phyloP scores from a whole-genome alignment of 495 filamentous ascomycete species.

The Immersiella caudata region DNA sequence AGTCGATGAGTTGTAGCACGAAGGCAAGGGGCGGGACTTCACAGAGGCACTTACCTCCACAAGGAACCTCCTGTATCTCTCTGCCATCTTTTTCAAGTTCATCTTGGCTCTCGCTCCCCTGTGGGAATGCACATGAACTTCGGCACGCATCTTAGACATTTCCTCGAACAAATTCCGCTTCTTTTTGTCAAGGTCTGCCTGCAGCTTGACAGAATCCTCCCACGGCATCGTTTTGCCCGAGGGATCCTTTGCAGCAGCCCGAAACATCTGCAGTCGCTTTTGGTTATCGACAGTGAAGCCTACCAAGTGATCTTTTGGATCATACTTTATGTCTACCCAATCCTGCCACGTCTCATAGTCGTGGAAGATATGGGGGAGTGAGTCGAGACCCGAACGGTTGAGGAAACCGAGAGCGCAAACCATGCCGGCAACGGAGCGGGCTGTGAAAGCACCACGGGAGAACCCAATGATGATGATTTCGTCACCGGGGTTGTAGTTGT shows the following conservation, averaged over 20 bases:
- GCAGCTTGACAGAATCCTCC: neutral
- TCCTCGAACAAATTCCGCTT: neutral
- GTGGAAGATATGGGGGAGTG: constrained; percentile 57
- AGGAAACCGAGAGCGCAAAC: constrained; percentile 57
- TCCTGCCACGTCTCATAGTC: constrained; percentile 37
- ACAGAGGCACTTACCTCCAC: neutral
- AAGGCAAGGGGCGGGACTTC: neutral
- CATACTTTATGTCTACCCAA: constrained; percentile 23
- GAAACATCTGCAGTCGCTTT: constrained; percentile 31
- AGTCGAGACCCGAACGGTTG: constrained; percentile 53
- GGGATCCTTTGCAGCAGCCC: neutral
- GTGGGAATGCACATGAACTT: neutral
- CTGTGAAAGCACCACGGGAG: constrained; percentile 68
- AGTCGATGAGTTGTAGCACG: too few species aligned
- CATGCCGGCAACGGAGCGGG: constrained; percentile 59
- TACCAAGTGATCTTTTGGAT: constrained; percentile 28
- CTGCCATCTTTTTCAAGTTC: neutral
- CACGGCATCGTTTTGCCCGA: neutral
- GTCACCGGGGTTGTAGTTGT: constrained; percentile 62
- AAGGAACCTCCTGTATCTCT: neutral
- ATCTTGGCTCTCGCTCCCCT: neutral
- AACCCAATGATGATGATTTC: constrained; percentile 69
- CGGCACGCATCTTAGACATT: neutral
- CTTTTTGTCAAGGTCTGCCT: neutral
- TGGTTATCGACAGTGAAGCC: constrained; percentile 30